A percentile compares a stretch with the other conserved stretches of the same genome.
Conservation (phyloP, 345 rosid genomes). For the Populus pruinosa region DNA sequence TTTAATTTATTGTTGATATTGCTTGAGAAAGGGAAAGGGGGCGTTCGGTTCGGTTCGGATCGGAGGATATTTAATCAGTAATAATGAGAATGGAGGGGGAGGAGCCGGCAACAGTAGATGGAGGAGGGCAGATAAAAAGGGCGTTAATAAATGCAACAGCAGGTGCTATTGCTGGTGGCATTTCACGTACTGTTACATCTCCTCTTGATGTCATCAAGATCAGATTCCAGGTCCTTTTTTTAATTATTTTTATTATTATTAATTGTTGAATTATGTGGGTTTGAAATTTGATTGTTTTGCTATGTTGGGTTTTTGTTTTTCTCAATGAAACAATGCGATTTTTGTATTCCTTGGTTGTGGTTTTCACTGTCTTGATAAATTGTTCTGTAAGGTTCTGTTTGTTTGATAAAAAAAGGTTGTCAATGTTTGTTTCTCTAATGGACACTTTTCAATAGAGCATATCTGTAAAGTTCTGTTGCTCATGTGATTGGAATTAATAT, state of each 20-base stretch:
- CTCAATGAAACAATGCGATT: no score
- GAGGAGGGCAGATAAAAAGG: slow-evolving; percentile 64
- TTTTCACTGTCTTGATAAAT: neutral
- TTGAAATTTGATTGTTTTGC: neutral
- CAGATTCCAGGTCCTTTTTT: slow-evolving; percentile 72
- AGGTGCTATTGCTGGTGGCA: slow-evolving; percentile 76
- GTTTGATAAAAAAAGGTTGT: no score
- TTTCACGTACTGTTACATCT: slow-evolving; percentile 87
- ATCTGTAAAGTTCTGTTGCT: neutral
- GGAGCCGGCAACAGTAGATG: slow-evolving; percentile 31
- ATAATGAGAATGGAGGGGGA: slow-evolving; percentile 28
- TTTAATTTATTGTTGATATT: slow-evolving; percentile 5
- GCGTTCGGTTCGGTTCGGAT: slow-evolving; percentile 9
- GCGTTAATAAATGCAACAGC: slow-evolving; percentile 61
- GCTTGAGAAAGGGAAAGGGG: slow-evolving; percentile 6
- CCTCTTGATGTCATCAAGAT: slow-evolving; percentile 98
- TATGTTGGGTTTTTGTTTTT: neutral
- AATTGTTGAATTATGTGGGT: neutral
- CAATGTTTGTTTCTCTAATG: neutral
- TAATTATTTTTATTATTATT: neutral
- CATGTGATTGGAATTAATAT: neutral
- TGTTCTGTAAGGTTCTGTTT: neutral
- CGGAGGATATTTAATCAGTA: neutral
- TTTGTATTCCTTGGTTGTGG: no score
- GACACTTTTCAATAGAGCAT: neutral